Conservation (phyloP, 164 flowering plant species). For the Macadamia tetraphylla region DNA sequence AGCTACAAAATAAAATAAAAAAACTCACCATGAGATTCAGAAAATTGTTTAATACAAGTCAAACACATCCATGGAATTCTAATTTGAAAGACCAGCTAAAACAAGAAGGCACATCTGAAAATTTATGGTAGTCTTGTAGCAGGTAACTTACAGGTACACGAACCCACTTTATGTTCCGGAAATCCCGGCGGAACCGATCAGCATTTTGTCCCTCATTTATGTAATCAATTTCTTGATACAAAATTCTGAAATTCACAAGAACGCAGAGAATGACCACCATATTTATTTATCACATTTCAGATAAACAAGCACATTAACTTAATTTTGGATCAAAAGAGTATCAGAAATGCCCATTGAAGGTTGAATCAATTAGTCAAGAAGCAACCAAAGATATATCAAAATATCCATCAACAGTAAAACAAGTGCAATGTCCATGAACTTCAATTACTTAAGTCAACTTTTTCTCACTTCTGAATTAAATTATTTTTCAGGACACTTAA, state of each 20-base stretch:
- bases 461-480: no score
- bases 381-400: no score
- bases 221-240: constrained; percentile 96
- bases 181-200: constrained; percentile 89
- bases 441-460: no score
- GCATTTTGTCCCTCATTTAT: constrained; percentile 97
- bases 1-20: constrained; percentile 33
- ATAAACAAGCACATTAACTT: background rate
- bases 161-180: constrained; percentile 94
- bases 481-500: no score
- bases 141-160: constrained; percentile 91
- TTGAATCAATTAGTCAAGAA: no score
- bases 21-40: no score
- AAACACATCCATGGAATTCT: background rate
- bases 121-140: constrained; percentile 13
- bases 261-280: background rate
- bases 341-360: no score
- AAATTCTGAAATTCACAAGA: constrained; percentile 65
- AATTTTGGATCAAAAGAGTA: background rate
- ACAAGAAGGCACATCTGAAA: background rate
- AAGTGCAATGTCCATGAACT: no score
- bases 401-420: no score
- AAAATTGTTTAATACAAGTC: no score
- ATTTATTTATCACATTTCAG: background rate
- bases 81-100: background rate